These are phyloP conservation scores for Caryocar brasiliense DNA, from an alignment of 441 rosid genomes.

Conservation along the genomic window DNA sequence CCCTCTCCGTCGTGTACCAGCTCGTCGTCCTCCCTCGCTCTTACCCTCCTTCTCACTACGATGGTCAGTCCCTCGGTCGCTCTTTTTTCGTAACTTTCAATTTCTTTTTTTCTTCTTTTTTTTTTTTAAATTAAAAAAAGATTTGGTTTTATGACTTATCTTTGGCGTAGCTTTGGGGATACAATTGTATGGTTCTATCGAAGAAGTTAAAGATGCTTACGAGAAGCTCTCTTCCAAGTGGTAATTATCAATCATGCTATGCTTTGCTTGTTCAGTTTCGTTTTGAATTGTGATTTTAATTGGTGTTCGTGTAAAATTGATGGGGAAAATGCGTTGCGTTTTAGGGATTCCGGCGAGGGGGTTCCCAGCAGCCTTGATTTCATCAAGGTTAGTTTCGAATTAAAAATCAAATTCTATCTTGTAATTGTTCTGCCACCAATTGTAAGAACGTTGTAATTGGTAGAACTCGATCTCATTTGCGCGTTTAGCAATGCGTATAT, in stretches of 20 bases:
- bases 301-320: not conserved
- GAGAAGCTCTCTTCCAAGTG: conserved; percentile 48
- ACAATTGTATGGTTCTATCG: conserved; percentile 40
- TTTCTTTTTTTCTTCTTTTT: not conserved
- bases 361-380: conserved; percentile 34
- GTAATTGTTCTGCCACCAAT: too few relatives aligned
- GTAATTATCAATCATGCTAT: conserved; percentile 15
- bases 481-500: not conserved
- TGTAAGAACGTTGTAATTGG: too few relatives aligned
- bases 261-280: not conserved
- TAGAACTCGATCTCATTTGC: too few relatives aligned
- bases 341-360: conserved; percentile 49
- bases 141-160: not conserved
- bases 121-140: not conserved
- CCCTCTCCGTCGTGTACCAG: conserved; percentile 57
- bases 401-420: too few relatives aligned
- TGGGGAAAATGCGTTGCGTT: conserved; percentile 7
- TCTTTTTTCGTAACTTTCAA: too few relatives aligned
- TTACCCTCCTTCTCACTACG: conserved; percentile 68
- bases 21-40: conserved; percentile 57
- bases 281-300: not conserved
- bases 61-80: conserved; percentile 26
- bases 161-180: conserved; percentile 45
- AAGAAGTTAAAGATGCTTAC: conserved; percentile 59
- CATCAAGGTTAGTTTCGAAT: conserved; percentile 51